Evolutionary conservation across 495 filamentous ascomycete genomes (phyloP).

Genomic region (Beverwykella pulmonaria): DNA sequence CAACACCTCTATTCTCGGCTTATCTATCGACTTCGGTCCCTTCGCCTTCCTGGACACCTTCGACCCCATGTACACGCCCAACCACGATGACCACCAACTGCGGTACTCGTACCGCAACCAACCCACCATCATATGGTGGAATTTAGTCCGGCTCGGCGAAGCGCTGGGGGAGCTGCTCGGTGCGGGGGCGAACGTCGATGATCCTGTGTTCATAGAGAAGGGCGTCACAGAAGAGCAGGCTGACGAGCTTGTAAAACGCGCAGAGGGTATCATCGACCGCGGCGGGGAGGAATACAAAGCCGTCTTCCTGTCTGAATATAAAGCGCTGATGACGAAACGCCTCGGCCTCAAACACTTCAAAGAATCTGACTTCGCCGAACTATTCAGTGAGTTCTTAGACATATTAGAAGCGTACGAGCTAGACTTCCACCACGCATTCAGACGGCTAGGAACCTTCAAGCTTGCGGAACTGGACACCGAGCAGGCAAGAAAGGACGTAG

Average conservation of each 20-base stretch:
- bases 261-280: slow-evolving; percentile 76
- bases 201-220: slow-evolving; percentile 65
- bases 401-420: slow-evolving; percentile 75
- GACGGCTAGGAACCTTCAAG: slow-evolving; percentile 64
- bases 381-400: slow-evolving; percentile 82
- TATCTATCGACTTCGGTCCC: slow-evolving; percentile 91
- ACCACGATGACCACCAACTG: slow-evolving; percentile 88
- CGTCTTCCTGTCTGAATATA: slow-evolving; percentile 85
- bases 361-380: slow-evolving; percentile 70
- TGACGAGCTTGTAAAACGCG: slow-evolving; percentile 70
- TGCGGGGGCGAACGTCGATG: slow-evolving; percentile 67
- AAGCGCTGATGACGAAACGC: slow-evolving; percentile 72
- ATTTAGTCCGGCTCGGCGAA: slow-evolving; percentile 89
- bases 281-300: slow-evolving; percentile 82
- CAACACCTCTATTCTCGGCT: slow-evolving; percentile 87
- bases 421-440: slow-evolving; percentile 92
- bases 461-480: slow-evolving; percentile 63
- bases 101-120: slow-evolving; percentile 93
- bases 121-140: slow-evolving; percentile 98
- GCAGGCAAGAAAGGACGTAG: slow-evolving; percentile 58
- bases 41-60: slow-evolving; percentile 98
- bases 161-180: slow-evolving; percentile 87
- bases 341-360: slow-evolving; percentile 70
- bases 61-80: slow-evolving; percentile 91
- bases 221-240: slow-evolving; percentile 71